Base-by-base conservation (phyloP, 2,329 filamentous ascomycete genomes). In the Helotiales sp. region DNA sequence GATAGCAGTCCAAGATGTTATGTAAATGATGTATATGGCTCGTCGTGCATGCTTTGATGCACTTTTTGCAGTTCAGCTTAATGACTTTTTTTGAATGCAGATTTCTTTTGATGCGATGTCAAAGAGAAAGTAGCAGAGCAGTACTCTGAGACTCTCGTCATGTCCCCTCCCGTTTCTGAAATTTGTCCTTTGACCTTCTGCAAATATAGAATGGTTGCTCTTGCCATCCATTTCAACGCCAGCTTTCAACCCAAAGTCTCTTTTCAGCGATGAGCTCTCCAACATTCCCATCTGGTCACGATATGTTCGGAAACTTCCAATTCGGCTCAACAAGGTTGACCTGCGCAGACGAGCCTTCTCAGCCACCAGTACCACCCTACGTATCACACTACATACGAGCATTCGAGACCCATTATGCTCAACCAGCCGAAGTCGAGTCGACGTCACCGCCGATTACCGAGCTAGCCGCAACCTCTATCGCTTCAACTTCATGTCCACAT, bases 401-500 rank as follows among this genome's bases (percentile, higher is more conserved):
- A 10, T 12, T 13, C 10, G 22, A 50, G 29, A 19, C 24, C 9
- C 17, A 50, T n/a, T 12, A 36, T n/a, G 8, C 1, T 17, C 22
- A 22, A 13, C 3, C 12, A 34, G 8, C 22, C 33, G 27, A 46
- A 9, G 12, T 33, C 17, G 17, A 5, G 10, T 31, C 15, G 17
- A 4, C 19, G 31, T 50, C 49, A 19, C 33, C 25, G 9, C 42
- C 52, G 15, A 17, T 53, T 25, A 34, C 25, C 7, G 52, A 59
- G 22, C 40, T 49, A 9, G 48, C 48, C 6, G 25, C 38, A 1
- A 30, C 25, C 34, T 55, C 40, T 47, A 38, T 24, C 25, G 36
- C 19, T 24, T 5, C 46, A 27, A 51, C 27, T 3, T 47, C 50
- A 13, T 68, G 66, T 30, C 51, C 54, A 8, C 47, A 58, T 27